Evolutionary conservation across 192 early-diverging fungal species (phyloP).

Genomic region (Blastocladiella britannica): DNA sequence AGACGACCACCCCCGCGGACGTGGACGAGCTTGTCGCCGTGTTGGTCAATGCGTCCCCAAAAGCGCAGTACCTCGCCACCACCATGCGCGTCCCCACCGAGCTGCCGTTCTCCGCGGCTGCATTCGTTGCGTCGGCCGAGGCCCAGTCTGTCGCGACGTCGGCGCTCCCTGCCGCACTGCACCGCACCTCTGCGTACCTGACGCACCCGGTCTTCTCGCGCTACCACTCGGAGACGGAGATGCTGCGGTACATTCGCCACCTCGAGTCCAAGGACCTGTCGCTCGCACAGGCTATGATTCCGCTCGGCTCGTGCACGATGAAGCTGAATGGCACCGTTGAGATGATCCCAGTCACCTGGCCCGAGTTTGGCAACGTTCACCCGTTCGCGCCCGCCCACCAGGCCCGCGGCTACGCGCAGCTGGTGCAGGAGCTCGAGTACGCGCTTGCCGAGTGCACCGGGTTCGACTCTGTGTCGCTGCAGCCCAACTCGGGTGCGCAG

Average conservation of each 20-base stretch:
- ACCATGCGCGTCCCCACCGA: conserved; percentile 22
- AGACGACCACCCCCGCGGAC: conserved; percentile 69
- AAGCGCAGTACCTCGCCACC: conserved; percentile 19
- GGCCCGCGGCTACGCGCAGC: conserved; percentile 65
- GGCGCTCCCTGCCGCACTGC: conserved; percentile 35
- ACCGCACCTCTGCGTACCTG: conserved; percentile 54
- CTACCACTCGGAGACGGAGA: conserved; percentile 95
- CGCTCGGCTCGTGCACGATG: conserved; percentile 98
- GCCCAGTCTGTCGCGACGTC: conserved; percentile 2
- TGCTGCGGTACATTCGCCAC: conserved; percentile 88
- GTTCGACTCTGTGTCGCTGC: conserved; percentile 76
- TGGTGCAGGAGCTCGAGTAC: conserved; percentile 70
- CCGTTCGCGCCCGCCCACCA: conserved; percentile 91
- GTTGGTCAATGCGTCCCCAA: conserved; percentile 43
- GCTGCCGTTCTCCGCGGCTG: too few species aligned
- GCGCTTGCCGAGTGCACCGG: conserved; percentile 84
- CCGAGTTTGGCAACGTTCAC: conserved; percentile 85
- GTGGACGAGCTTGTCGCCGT: conserved; percentile 54
- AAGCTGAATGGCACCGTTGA: conserved; percentile 97
- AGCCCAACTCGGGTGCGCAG: conserved; percentile 98
- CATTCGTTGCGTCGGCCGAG: conserved; percentile 3
- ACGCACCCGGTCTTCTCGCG: conserved; percentile 86
- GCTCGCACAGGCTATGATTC: conserved; percentile 97
- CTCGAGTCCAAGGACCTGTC: conserved; percentile 96
- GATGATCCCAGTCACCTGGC: conserved; percentile 99